Conservation (phyloP, 331 rosid genomes). For the Acacia pycnantha region DNA sequence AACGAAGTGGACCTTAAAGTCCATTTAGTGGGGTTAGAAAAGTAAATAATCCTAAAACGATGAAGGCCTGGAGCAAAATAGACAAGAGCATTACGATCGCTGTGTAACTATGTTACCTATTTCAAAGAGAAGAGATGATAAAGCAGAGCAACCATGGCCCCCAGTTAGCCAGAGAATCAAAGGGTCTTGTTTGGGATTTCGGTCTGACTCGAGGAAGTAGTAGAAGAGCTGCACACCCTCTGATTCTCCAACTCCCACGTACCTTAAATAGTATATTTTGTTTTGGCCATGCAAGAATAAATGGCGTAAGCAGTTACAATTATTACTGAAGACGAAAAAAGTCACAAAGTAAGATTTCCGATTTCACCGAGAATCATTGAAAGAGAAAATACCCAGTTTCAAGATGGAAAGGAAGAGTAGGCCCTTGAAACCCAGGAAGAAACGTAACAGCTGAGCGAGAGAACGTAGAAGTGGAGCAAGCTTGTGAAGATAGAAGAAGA, state of each 20-base stretch:
- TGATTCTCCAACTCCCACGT: conserved; percentile 46
- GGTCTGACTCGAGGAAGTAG: conserved; percentile 45
- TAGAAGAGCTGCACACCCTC: conserved; percentile 48
- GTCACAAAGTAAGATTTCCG: neutral
- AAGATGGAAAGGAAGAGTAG: conserved; percentile 51
- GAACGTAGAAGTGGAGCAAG: neutral
- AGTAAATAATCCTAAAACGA: neutral
- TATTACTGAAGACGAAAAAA: neutral
- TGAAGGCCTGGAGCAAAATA: neutral
- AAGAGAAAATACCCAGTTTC: conserved; percentile 43
- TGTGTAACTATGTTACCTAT: conserved; percentile 29
- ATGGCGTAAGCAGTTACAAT: too few species aligned
- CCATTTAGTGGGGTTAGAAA: neutral
- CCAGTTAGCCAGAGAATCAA: conserved; percentile 48
- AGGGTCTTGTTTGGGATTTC: conserved; percentile 38
- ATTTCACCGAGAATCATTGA: neutral
- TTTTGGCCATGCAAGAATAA: neutral
- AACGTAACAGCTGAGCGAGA: conserved; percentile 20
- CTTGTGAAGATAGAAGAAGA: conserved; percentile 9
- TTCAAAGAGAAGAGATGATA: conserved; percentile 25
- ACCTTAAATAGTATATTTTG: conserved; percentile 19
- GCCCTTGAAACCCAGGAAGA: conserved; percentile 48
- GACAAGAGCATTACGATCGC: neutral
- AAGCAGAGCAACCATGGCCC: conserved; percentile 44
- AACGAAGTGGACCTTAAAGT: conserved; percentile 40